Evolutionary conservation across 2,329 filamentous ascomycete species (phyloP).

Genomic region (Rhinocladiella similis): DNA sequence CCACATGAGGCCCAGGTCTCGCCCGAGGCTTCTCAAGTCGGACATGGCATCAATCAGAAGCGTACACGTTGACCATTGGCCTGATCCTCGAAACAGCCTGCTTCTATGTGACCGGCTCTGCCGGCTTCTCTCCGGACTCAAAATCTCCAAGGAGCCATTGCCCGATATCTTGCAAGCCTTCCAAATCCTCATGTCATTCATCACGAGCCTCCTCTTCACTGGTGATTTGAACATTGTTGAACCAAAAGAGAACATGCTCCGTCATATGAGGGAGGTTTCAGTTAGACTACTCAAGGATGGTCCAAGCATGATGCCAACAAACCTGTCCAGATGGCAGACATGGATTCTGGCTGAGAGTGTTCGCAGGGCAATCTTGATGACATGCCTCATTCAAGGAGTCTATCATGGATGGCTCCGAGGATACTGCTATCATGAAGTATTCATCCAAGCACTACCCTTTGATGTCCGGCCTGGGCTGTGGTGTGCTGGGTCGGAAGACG

Average conservation of each 20-base stretch:
- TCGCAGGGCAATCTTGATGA: constrained; percentile 6
- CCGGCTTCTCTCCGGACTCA: neutral
- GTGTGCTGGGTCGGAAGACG: neutral
- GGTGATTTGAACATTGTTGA: neutral
- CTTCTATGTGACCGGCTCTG: neutral
- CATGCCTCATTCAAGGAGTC: constrained; percentile 1
- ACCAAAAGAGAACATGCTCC: neutral
- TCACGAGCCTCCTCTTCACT: neutral
- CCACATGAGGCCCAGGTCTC: neutral
- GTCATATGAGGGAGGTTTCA: constrained; percentile 1
- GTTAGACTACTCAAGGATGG: neutral
- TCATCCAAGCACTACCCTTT: constrained; percentile 11
- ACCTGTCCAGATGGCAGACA: constrained; percentile 2
- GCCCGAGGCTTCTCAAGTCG: neutral
- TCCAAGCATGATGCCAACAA: neutral
- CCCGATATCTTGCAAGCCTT: constrained; percentile 1
- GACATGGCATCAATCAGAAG: neutral
- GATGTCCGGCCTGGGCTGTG: neutral
- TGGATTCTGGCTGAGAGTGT: constrained; percentile 8
- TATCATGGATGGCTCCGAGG: constrained; percentile 2
- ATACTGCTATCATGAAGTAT: constrained; percentile 2
- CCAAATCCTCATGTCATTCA: neutral
- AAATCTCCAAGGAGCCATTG: neutral
- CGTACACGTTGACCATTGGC: too few relatives aligned
- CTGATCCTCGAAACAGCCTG: neutral